These are phyloP conservation scores for Ligustrum vulgare DNA, from an alignment of 257 asterid species.

Conservation along the genomic window DNA sequence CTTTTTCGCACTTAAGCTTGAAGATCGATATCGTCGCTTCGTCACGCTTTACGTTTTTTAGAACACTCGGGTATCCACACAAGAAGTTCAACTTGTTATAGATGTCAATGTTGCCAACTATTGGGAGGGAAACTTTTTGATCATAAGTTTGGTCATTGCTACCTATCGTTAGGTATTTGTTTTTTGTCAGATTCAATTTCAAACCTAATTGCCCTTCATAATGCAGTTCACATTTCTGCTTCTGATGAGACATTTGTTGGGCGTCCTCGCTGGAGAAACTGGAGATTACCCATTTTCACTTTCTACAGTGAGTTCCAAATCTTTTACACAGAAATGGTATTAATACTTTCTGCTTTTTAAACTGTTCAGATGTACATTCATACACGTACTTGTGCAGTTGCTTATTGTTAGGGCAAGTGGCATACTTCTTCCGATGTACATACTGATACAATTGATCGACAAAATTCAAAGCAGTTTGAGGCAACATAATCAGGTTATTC, in stretches of 20 bases:
- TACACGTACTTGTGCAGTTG: conserved; percentile 44
- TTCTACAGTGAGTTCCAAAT: conserved; percentile 54
- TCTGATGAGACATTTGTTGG: conserved; percentile 48
- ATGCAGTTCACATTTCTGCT: conserved; percentile 55
- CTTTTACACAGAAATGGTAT: background rate
- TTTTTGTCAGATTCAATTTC: background rate
- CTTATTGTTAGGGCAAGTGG: conserved; percentile 61
- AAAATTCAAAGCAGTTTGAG: conserved; percentile 46
- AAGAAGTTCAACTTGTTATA: background rate
- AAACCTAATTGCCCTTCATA: background rate
- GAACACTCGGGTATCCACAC: too few species aligned
- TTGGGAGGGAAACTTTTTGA: background rate
- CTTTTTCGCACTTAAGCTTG: too few species aligned
- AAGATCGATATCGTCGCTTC: too few species aligned
- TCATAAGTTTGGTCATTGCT: background rate
- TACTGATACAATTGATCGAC: conserved; percentile 51
- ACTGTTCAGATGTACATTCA: background rate
- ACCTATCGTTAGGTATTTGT: background rate
- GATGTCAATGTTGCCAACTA: background rate
- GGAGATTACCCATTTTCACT: conserved; percentile 69
- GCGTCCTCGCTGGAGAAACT: conserved; percentile 47
- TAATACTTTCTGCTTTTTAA: background rate
- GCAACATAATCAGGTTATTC: conserved; percentile 43
- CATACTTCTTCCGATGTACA: conserved; percentile 78
- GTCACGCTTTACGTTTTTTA: too few species aligned